Base-by-base conservation (phyloP, 441 rosid genomes). In the Eugenia klotzschiana region DNA sequence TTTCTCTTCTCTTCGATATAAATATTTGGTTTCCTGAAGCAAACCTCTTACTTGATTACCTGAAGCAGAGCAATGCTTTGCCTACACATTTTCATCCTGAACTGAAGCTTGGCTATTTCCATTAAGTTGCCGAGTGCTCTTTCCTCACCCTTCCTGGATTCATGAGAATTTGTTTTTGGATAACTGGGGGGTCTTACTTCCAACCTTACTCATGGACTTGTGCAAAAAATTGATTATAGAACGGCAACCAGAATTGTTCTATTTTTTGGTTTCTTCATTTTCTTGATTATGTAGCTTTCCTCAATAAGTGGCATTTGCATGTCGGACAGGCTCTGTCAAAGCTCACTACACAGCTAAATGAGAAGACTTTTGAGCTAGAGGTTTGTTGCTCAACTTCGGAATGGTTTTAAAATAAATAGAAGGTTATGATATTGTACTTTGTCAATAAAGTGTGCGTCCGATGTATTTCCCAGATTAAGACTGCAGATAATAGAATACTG, bases 401-500 rank as follows among this genome's bases (percentile, higher is more conserved):
- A 79, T 55, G 51, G 79, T 84, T 26, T 33, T 51, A 82, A 83
- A 82, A 79, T 41, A 80, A 51, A 56, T 84, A 23, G 79, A 82
- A 51, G 25, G 40, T 37, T 37, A 37, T 4, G 40, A 51, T 81
- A n/a, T 60, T 84, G 85, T 80, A 81, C 87, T 86, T 43, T 85
- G 51, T 83, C 87, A 83, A 84, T 83, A 37, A 58, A 58, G 64
- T 84, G 79, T 52, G 80, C 40, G 4, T 86, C 84, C 80, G 27
- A 56, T 86, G 84, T 49, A n/a, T 85, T 79, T 88, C 90, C 82
- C 87, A 95, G 98, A 89, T 96, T 69, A 95, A 91, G 85, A 93
- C 97, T 54, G 99, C 98, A 8, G 99, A 95, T 89, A 95, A 95
- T 89, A 93, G 98, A 89, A 88, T 95, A 87, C 97, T 95, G 84